Base-by-base conservation (phyloP, 106 monocot genomes). In the Platanthera zijinensis region DNA sequence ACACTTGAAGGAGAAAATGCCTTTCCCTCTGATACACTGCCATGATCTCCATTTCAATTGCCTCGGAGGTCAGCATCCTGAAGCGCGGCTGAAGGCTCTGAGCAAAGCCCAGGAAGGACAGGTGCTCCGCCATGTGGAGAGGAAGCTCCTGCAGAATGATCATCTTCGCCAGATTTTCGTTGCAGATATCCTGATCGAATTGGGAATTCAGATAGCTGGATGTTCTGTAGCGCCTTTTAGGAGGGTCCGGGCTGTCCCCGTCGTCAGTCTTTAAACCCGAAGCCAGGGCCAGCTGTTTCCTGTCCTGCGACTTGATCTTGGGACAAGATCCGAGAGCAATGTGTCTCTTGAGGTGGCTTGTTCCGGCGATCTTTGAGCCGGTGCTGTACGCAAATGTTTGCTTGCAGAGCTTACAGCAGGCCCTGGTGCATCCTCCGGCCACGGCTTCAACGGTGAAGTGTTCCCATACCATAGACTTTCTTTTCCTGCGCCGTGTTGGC, bases 341-440 rank as follows among this genome's bases (percentile, higher is more conserved):
- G 73, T 95, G 95, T 59, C 95, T 86, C 85, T 95, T 95, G 19
- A 95, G 90, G 73, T 95, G 95, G 82, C 95, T 92, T 28, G 95
- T 95, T 12, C 95, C 95, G 18, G 95, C 92, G 64, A 95, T 86
- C 59, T 95, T 95, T 59, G 87, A 78, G 63, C 95, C 95, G 68
- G 79, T 85, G 75, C 95, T 95, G 63, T 95, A 95, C 32, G 95
- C 92, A 77, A 90, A 95, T 17, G 95, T 92, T 67, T 95, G 95
- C 82, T 95, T 92, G 90, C 95, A 95, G 48, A 90, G 81, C 49
- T 92, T 95, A 77, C 95, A 95, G 61, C 89, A 90, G 73, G 95
- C 95, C 30, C 92, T 78, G 32, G 89, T 88, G 59, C 82, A 86
- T 51, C 86, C 92, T 67, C 85, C 81, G 52, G 81, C 52, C n/a